A percentile compares a stretch with the other conserved stretches of the same genome.
Evolutionary conservation across 2,329 filamentous ascomycete species (phyloP).

Genomic region (Fusarium sp.): DNA sequence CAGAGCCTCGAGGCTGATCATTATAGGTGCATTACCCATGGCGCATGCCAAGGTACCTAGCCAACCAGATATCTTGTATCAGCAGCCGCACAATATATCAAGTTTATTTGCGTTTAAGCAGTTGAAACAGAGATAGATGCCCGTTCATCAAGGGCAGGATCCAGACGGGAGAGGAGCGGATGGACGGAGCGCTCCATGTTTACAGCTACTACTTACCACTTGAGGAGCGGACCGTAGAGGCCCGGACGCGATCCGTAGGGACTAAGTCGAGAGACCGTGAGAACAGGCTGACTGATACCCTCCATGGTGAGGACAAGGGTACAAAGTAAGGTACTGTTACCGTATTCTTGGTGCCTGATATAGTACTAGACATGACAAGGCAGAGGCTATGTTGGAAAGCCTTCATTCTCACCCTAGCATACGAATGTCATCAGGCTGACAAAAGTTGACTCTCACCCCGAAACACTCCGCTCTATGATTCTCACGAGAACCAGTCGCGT

Average conservation of each 20-base stretch:
- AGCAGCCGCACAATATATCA: constrained; percentile 1
- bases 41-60: background rate
- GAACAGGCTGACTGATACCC: constrained; percentile 31
- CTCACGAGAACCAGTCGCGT: constrained; percentile 25
- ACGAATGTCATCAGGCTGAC: constrained; percentile 28
- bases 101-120: background rate
- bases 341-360: background rate
- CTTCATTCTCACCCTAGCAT: constrained; percentile 6
- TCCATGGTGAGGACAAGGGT: constrained; percentile 16
- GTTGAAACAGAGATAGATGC: constrained; percentile 2
- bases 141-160: constrained; percentile 4
- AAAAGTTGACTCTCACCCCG: constrained; percentile 18
- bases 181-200: constrained; percentile 25
- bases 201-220: constrained; percentile 21
- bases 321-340: background rate
- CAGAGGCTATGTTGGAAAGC: constrained; percentile 13
- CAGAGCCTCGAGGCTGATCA: constrained; percentile 32
- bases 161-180: constrained; percentile 31
- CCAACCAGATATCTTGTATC: constrained; percentile 4
- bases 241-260: constrained; percentile 40
- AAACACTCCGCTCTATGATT: constrained; percentile 8
- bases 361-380: background rate
- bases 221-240: constrained; percentile 47
- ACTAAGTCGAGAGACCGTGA: constrained; percentile 16
- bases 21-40: constrained; percentile 12